These are phyloP conservation scores for Pholiota molesta DNA, from an alignment of 768 basidiomycete genomes.

Conservation along the genomic window DNA sequence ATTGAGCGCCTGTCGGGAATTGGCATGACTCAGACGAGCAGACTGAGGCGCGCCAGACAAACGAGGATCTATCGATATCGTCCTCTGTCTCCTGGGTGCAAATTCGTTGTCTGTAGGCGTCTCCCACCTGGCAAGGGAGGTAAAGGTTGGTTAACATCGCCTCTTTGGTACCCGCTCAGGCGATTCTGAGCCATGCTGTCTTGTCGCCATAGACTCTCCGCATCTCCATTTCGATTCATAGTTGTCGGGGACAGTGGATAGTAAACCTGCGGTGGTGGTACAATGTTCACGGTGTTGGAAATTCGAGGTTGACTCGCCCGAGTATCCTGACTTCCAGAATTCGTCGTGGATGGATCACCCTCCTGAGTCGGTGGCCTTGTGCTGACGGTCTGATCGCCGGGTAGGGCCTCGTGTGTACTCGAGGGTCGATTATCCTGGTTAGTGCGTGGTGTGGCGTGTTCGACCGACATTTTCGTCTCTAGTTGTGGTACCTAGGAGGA, in stretches of 20 bases:
- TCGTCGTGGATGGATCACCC: conserved; percentile 2
- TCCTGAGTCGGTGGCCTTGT: not conserved
- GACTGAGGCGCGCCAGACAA: not conserved
- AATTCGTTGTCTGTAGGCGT: not conserved
- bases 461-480: conserved; percentile 4
- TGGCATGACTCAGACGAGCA: not conserved
- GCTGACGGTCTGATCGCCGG: not conserved
- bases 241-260: not conserved
- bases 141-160: not conserved
- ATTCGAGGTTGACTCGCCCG: not conserved
- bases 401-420: conserved; percentile 3
- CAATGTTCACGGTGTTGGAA: not conserved
- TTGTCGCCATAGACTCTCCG: not conserved
- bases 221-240: not conserved
- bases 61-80: conserved; percentile 4
- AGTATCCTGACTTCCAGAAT: not conserved
- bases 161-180: not conserved
- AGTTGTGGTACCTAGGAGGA: not conserved
- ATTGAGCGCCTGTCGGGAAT: not conserved
- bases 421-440: not conserved
- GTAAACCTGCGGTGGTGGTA: not conserved
- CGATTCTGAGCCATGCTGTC: not conserved
- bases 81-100: not conserved
- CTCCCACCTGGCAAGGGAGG: not conserved
- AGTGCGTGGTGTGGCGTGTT: conserved; percentile 3